These are phyloP conservation scores for Paecilomyces dactylethromorphus DNA, from an alignment of 2,329 filamentous ascomycete genomes.

Conservation along the genomic window DNA sequence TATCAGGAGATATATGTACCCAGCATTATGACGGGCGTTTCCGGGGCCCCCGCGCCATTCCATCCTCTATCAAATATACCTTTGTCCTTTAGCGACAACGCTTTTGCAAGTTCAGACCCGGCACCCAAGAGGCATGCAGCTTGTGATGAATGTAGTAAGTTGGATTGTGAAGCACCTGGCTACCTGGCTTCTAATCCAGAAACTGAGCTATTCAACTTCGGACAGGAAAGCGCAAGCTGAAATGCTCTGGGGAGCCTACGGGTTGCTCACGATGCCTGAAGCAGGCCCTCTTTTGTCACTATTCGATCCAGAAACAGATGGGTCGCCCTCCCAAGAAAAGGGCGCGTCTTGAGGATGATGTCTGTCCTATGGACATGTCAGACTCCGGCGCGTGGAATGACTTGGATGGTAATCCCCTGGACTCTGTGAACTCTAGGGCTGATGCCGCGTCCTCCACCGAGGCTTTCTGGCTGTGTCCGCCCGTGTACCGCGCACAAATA, in stretches of 20 bases:
- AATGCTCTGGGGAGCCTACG: conserved; percentile 40
- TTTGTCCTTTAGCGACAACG: background rate
- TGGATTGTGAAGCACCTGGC: conserved; percentile 11
- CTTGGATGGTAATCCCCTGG: conserved; percentile 13
- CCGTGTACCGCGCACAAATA: conserved; percentile 14
- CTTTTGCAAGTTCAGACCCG: conserved; percentile 10
- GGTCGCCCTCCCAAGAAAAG: conserved; percentile 40
- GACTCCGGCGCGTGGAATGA: conserved; percentile 15
- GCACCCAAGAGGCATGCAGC: conserved; percentile 39
- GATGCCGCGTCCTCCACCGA: conserved; percentile 12
- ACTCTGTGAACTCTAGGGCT: conserved; percentile 11
- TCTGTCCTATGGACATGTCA: conserved; percentile 3
- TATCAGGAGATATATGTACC: background rate
- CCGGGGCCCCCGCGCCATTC: background rate
- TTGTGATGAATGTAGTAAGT: conserved; percentile 44
- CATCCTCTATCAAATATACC: conserved; percentile 4
- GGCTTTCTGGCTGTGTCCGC: conserved; percentile 21
- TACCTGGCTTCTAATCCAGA: conserved; percentile 1
- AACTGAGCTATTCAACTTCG: conserved; percentile 11
- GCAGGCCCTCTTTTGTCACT: conserved; percentile 37
- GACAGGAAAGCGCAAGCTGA: conserved; percentile 41
- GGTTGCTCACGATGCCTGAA: conserved; percentile 39
- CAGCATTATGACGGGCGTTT: background rate
- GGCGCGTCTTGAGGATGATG: conserved; percentile 22
- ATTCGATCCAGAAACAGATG: conserved; percentile 44